phyloP scores from a whole-genome alignment of 345 rosid species.

The Anacardium occidentale region DNA sequence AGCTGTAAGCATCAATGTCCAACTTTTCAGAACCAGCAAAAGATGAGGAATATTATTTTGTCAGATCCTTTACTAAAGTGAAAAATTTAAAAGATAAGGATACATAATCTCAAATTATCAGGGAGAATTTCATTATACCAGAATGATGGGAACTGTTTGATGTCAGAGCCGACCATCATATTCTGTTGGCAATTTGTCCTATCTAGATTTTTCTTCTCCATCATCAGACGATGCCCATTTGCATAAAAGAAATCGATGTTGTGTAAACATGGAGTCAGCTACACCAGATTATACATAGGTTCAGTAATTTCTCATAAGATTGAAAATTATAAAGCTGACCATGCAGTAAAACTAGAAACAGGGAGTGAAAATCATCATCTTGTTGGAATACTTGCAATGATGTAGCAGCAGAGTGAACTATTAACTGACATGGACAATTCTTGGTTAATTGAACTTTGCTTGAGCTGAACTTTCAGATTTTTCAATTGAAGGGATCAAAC shows the following conservation, averaged over 20 bases:
- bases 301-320: slow-evolving; percentile 3
- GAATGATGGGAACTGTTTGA: slow-evolving; percentile 37
- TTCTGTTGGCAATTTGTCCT: slow-evolving; percentile 31
- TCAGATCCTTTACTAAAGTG: slow-evolving; percentile 1
- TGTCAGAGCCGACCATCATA: slow-evolving; percentile 43
- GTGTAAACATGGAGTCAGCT: slow-evolving; percentile 43
- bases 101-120: slow-evolving; percentile 3
- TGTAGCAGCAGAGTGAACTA: slow-evolving; percentile 71
- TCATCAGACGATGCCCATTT: slow-evolving; percentile 62
- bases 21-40: slow-evolving; percentile 3
- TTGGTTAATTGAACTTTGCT: too few species aligned
- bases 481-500: too few species aligned
- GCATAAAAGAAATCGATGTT: slow-evolving; percentile 54
- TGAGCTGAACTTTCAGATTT: too few species aligned
- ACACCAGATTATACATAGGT: slow-evolving; percentile 19
- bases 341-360: neutral
- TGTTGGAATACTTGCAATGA: slow-evolving; percentile 44
- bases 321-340: slow-evolving; percentile 4
- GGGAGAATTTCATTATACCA: slow-evolving; percentile 43
- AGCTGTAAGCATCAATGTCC: neutral
- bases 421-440: too few species aligned
- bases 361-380: slow-evolving; percentile 33
- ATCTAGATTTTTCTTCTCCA: slow-evolving; percentile 28
- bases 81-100: neutral
- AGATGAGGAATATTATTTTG: neutral